Evolutionary conservation across 2,329 filamentous ascomycete species (phyloP), one percentile per base, ranked within the genome.

Genomic region (Parasarocladium wereldwijsianum): DNA sequence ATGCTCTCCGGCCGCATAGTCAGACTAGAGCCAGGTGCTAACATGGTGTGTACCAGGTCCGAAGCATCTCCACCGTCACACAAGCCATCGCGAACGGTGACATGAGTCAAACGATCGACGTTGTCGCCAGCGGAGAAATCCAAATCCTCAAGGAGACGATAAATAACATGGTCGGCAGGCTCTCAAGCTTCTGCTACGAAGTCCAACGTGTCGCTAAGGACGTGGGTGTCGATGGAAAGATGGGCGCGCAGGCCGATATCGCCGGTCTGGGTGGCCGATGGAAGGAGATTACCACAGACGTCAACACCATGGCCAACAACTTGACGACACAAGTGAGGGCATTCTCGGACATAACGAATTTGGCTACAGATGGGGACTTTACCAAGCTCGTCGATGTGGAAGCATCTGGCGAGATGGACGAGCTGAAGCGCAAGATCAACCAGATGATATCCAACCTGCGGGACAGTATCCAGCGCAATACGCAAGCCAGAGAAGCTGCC

Each of bases 381-480:
- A 93, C 84, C 15, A 93, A 94, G 51, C 74, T 92, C 34, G 87
- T 98, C 51, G 93, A 90, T 27, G 87, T 98, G 12, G 86, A 94
- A 52, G 90, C 90, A 13, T 94, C 87, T 9, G 90, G 90, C 39
- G 90, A 98, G 55, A 96, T 98, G 90, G 90, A 96, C 55, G 87
- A 96, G 54, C 66, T 98, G 43, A 98, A 98, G 59, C 76, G 86
- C 45, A 96, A 96, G 65, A 96, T 98, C 67, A 98, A 96, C 52
- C 83, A 92, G 60, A 98, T 98, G 90, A 86, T 96, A 31, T 90
- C 82, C 50, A 93, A 93, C 49, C 60, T 98, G 38, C 68, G 87
- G 42, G 90, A 96, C 56, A 92, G 82, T 64, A 94, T 98, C 42
- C 86, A 96, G 52, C 76, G 85, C 51, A 98, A 96, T 51, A 94